phyloP scores from a whole-genome alignment of 257 asterid species.

The Schizonepeta tenuifolia region DNA sequence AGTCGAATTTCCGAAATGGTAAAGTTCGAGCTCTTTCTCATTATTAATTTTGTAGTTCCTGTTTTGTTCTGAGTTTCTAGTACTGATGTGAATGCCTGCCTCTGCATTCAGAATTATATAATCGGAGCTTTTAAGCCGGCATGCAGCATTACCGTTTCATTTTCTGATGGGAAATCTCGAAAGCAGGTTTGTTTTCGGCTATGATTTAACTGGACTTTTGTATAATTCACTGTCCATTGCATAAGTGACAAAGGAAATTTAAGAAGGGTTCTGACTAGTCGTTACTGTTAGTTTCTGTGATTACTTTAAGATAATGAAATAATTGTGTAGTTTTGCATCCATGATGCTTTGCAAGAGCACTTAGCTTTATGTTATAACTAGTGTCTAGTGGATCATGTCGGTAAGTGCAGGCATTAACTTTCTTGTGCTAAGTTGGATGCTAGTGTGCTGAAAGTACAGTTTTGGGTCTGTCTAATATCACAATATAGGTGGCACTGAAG shows the following conservation, averaged over 20 bases:
- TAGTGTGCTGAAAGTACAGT: not conserved
- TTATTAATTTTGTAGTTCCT: not conserved
- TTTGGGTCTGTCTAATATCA: not conserved
- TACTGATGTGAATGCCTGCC: slow-evolving; percentile 12
- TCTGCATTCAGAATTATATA: slow-evolving; percentile 63
- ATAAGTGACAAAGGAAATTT: not conserved
- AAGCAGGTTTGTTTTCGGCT: slow-evolving; percentile 56
- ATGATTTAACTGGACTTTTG: not conserved
- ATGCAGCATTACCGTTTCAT: slow-evolving; percentile 65
- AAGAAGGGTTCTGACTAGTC: not conserved
- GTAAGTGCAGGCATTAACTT: not conserved
- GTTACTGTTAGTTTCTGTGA: not conserved
- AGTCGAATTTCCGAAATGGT: slow-evolving; percentile 41
- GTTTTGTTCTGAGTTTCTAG: not conserved
- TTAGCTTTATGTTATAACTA: not conserved
- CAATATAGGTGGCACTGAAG: slow-evolving; percentile 54
- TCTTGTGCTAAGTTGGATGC: slow-evolving; percentile 8
- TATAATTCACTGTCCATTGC: not conserved
- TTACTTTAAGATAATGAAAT: not conserved
- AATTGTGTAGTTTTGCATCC: not conserved
- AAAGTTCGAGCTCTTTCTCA: slow-evolving; percentile 10
- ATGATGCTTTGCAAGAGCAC: not conserved
- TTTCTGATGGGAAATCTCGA: slow-evolving; percentile 77
- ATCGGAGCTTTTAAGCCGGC: slow-evolving; percentile 90
- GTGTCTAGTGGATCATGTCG: not conserved